phyloP scores from a whole-genome alignment of 352 stramenopile genomes.

The Peronospora belbahrii region DNA sequence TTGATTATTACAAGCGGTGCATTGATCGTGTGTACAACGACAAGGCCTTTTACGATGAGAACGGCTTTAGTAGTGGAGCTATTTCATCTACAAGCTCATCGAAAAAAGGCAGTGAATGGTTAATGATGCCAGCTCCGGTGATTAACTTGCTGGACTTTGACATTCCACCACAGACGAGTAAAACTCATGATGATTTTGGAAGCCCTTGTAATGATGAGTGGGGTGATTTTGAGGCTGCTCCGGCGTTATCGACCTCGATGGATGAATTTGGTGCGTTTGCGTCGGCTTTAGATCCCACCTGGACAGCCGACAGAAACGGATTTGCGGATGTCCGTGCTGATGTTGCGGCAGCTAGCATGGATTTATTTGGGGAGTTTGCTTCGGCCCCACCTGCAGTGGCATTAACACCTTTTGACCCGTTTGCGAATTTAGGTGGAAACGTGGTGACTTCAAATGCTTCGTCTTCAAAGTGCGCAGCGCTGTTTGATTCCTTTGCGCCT shows the following conservation, averaged over 20 bases:
- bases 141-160: slow-evolving; percentile 57
- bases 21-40: slow-evolving; percentile 84
- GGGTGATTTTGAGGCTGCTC: slow-evolving; percentile 26
- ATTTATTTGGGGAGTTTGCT: slow-evolving; percentile 32
- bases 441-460: slow-evolving; percentile 7
- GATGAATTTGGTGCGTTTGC: slow-evolving; percentile 42
- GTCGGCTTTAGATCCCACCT: slow-evolving; percentile 10
- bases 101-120: not conserved
- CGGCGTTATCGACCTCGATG: slow-evolving; percentile 18
- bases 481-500: slow-evolving; percentile 29
- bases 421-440: slow-evolving; percentile 13
- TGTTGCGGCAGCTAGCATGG: slow-evolving; percentile 6
- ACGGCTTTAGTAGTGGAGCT: slow-evolving; percentile 5
- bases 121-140: slow-evolving; percentile 4
- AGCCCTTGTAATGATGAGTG: slow-evolving; percentile 18
- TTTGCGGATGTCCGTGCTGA: slow-evolving; percentile 37
- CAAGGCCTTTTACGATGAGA: slow-evolving; percentile 62
- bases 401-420: slow-evolving; percentile 30
- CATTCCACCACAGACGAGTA: slow-evolving; percentile 14
- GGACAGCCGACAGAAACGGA: slow-evolving; percentile 10
- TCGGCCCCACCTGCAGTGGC: slow-evolving; percentile 12
- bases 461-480: slow-evolving; percentile 9
- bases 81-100: slow-evolving; percentile 1
- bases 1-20: slow-evolving; percentile 84
- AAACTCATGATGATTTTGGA: slow-evolving; percentile 40